Evolutionary conservation across 805 yeast genomes (phyloP).

Genomic region (Lipomyces sp.): DNA sequence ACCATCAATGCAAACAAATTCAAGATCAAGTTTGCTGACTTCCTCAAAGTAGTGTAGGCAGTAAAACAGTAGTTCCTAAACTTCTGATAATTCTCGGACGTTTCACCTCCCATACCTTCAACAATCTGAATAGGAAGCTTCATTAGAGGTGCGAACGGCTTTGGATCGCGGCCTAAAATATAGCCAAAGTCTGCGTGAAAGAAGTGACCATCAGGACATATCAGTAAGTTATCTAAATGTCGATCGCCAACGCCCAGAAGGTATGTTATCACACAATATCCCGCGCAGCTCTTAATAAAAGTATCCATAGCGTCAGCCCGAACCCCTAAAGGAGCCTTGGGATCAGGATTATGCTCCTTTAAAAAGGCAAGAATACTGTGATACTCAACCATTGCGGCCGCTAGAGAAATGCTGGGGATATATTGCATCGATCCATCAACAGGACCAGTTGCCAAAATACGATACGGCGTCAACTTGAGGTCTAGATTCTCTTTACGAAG

Average conservation of each 20-base stretch:
- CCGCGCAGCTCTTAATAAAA: conserved; percentile 90
- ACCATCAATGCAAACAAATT: conserved; percentile 93
- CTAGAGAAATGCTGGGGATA: conserved; percentile 89
- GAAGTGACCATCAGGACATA: conserved; percentile 83
- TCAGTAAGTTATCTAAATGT: conserved; percentile 85
- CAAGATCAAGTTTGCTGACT: conserved; percentile 85
- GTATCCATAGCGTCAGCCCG: conserved; percentile 81
- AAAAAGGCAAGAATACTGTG: conserved; percentile 79
- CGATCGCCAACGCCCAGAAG: conserved; percentile 96
- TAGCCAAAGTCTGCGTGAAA: conserved; percentile 99
- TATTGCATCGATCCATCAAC: conserved; percentile 92
- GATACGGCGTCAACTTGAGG: conserved; percentile 83
- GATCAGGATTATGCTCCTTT: conserved; percentile 66
- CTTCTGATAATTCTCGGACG: conserved; percentile 79
- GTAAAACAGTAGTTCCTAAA: conserved; percentile 94
- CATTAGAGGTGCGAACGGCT: conserved; percentile 98
- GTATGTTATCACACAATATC: conserved; percentile 95
- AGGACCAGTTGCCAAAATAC: conserved; percentile 87
- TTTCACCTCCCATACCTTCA: conserved; percentile 96
- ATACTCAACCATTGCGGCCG: conserved; percentile 70
- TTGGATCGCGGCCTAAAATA: conserved; percentile 94
- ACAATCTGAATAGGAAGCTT: conserved; percentile 94
- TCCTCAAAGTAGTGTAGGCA: conserved; percentile 85
- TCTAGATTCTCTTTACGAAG: conserved; percentile 89
- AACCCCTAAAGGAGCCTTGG: conserved; percentile 49